Evolutionary conservation across 345 rosid species (phyloP), one percentile per base, ranked within the genome.

Genomic region (Barbarea vulgaris): DNA sequence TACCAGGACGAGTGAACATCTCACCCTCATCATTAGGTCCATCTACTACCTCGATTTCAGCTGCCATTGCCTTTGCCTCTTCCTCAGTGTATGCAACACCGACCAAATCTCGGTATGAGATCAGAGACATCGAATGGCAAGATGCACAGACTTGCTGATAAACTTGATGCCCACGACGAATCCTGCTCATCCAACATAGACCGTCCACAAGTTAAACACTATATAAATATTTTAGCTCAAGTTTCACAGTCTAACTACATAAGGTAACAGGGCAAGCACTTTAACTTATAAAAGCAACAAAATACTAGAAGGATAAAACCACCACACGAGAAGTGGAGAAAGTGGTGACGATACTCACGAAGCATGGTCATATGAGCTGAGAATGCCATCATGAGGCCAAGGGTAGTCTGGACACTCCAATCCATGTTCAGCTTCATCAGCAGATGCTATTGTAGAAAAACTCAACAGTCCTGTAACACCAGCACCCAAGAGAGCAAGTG

Each of bases 1-100:
- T 93, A 70, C 99, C 98, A 69, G 99, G 97, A 70, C 99, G 97
- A 6, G 93, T 85, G 78, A 88, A 96, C 99, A 87, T 91, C 87
- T 93, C 98, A 71, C 98, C 97, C 91, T 96, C 99, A 81, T 96
- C 98, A 61, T 96, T 96, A 74, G 99, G 99, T 69, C 99, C 99
- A 82, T 96, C 98, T 59, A 77, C 93, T 17, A 93, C 98, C 86
- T 96, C 99, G 53, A 96, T 89, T 84, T 96, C 98, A 68, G 99
- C 99, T 18, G 98, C 98, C 97, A 96, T 96, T 52, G 98, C 99
- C 81, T 96, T 96, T 24, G 84, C 84, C 82, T 96, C 99, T 59
- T 96, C 99, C 83, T 96, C 98, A 4, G 99, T 96, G 76, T 93
- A 96, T 50, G 99, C 98, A 25, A 96, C 97, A 67, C 99, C 99